Conservation (phyloP, 345 rosid species). For the Brassica napus region DNA sequence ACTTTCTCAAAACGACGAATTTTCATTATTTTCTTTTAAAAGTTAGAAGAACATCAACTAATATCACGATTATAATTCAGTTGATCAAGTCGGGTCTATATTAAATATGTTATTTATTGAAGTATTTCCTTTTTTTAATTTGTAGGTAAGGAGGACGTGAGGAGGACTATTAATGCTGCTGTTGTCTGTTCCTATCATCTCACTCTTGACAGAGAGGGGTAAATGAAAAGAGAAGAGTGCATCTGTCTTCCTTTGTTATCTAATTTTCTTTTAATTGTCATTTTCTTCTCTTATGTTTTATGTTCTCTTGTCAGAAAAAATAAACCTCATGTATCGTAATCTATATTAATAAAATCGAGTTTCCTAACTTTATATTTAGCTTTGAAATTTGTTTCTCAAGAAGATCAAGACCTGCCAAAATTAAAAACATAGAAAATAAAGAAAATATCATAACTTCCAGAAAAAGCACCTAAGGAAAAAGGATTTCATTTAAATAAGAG, state of each 20-base stretch:
- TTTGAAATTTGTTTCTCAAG: background rate
- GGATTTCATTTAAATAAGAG: background rate
- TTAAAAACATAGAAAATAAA: too few relatives aligned
- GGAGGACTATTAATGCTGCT: constrained; percentile 1
- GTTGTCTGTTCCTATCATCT: background rate
- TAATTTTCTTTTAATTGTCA: background rate
- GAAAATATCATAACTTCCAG: background rate
- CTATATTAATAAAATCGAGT: constrained; percentile 1
- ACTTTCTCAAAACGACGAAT: background rate
- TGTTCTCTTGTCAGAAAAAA: constrained; percentile 13
- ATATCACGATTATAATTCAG: background rate
- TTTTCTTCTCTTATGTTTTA: background rate
- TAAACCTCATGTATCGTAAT: constrained; percentile 10
- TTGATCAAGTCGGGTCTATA: background rate
- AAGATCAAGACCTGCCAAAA: background rate
- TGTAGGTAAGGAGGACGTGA: constrained; percentile 8
- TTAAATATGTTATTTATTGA: background rate
- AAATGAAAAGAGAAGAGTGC: background rate
- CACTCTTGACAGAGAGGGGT: background rate
- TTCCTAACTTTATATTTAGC: background rate
- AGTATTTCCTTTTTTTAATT: background rate
- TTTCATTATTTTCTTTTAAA: background rate
- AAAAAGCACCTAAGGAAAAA: background rate
- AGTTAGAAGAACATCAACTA: background rate
- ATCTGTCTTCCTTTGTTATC: constrained; percentile 11